A percentile compares a stretch with the other conserved stretches of the same genome.
Evolutionary conservation across 2,329 filamentous ascomycete genomes (phyloP).

Genomic region (Cladosporium halotolerans): DNA sequence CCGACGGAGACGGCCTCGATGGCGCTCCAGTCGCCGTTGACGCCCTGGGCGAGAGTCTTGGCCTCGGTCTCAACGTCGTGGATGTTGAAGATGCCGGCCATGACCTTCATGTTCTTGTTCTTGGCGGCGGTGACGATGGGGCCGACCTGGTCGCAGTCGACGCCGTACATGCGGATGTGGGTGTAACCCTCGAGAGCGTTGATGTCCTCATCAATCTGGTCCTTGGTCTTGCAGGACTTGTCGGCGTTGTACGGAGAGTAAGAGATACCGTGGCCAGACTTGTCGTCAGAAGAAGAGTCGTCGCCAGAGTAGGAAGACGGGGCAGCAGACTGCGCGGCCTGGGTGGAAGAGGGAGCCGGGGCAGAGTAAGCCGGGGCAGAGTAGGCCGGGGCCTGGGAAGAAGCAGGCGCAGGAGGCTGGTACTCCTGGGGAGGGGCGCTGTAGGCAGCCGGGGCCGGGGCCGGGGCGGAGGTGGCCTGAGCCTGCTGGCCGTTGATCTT

Average conservation of each 20-base stretch:
- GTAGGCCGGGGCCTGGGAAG: slow-evolving; percentile 11
- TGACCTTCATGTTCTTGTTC: slow-evolving; percentile 60
- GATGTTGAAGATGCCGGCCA: slow-evolving; percentile 68
- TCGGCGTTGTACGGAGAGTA: slow-evolving; percentile 54
- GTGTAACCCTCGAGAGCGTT: slow-evolving; percentile 52
- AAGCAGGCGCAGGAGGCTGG: slow-evolving; percentile 14
- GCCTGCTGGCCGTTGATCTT: slow-evolving; percentile 29
- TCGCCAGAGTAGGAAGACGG: neutral
- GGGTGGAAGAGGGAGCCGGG: slow-evolving; percentile 11
- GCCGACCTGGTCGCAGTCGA: slow-evolving; percentile 67
- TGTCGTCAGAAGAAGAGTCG: slow-evolving; percentile 7
- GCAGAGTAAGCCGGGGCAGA: slow-evolving; percentile 15
- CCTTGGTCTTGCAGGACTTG: slow-evolving; percentile 59
- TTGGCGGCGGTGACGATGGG: slow-evolving; percentile 58
- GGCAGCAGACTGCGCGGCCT: neutral
- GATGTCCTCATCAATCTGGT: slow-evolving; percentile 61
- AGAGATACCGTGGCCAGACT: slow-evolving; percentile 44
- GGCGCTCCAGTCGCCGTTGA: slow-evolving; percentile 58
- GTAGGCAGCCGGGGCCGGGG: neutral
- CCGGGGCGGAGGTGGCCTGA: neutral
- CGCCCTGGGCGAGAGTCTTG: slow-evolving; percentile 53
- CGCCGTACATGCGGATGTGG: slow-evolving; percentile 70
- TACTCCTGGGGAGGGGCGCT: slow-evolving; percentile 12
- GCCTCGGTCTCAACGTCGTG: slow-evolving; percentile 51
- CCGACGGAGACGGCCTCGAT: slow-evolving; percentile 70